Conservation (phyloP, 2,329 filamentous ascomycete species). For the Fusarium nygamai region DNA sequence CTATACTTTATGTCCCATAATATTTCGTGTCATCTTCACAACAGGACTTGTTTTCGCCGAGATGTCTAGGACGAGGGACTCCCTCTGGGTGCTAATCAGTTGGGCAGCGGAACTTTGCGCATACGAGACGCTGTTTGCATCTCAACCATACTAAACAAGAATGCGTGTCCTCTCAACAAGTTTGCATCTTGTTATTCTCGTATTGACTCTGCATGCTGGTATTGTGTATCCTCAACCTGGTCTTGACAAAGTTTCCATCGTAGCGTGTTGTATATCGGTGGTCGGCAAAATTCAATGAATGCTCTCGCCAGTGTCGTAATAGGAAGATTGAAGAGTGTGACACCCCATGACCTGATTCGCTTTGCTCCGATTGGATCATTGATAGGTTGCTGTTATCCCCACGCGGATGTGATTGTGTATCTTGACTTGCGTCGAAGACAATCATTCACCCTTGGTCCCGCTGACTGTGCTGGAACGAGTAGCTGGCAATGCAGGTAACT, state of each 20-base stretch:
- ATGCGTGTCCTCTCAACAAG: not conserved
- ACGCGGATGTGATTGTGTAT: constrained; percentile 11
- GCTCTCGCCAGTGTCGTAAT: not conserved
- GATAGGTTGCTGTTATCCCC: not conserved
- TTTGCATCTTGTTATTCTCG: not conserved
- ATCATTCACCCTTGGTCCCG: not conserved
- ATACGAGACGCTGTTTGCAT: not conserved
- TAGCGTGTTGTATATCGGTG: not conserved
- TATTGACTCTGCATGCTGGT: not conserved
- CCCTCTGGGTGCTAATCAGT: not conserved
- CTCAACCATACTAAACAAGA: not conserved
- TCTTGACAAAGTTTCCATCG: not conserved
- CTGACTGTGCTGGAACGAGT: not conserved
- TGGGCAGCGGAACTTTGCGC: not conserved
- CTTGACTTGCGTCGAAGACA: not conserved
- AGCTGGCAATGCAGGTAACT: not conserved
- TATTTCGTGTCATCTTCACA: not conserved
- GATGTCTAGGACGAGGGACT: not conserved
- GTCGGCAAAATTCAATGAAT: not conserved
- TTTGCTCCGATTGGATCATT: constrained; percentile 13
- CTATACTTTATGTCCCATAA: not conserved
- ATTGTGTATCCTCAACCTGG: not conserved
- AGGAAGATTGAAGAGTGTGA: not conserved
- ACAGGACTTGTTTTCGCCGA: not conserved
- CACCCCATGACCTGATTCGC: not conserved